Evolutionary conservation across 2,329 filamentous ascomycete genomes (phyloP).

Genomic region (Polytolypa hystricis): DNA sequence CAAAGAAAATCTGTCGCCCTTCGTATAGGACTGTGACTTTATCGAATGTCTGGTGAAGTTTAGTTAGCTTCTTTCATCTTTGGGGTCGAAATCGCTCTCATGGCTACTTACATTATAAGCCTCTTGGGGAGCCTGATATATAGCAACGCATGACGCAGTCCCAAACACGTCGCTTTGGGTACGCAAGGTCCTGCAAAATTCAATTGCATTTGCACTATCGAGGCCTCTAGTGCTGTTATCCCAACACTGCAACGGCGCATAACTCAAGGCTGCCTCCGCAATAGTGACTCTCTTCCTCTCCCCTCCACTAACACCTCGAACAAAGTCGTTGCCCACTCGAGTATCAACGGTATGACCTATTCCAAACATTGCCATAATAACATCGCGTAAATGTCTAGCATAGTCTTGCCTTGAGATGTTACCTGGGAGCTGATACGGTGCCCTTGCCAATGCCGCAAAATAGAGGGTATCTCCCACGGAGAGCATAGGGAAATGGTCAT

Average conservation of each 20-base stretch:
- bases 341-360: slow-evolving; percentile 80
- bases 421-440: slow-evolving; percentile 60
- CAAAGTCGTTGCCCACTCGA: slow-evolving; percentile 71
- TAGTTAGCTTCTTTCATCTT: slow-evolving; percentile 3
- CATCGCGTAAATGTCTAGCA: slow-evolving; percentile 32
- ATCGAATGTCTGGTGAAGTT: slow-evolving; percentile 57
- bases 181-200: slow-evolving; percentile 58
- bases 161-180: slow-evolving; percentile 74
- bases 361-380: slow-evolving; percentile 35
- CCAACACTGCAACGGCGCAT: slow-evolving; percentile 61
- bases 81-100: not conserved
- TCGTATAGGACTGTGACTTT: slow-evolving; percentile 73
- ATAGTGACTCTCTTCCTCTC: slow-evolving; percentile 73
- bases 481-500: slow-evolving; percentile 72
- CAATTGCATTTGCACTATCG: slow-evolving; percentile 55
- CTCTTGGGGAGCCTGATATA: slow-evolving; percentile 76
- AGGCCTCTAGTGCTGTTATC: slow-evolving; percentile 62
- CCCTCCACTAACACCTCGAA: slow-evolving; percentile 69
- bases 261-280: slow-evolving; percentile 69
- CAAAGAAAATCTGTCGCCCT: slow-evolving; percentile 65
- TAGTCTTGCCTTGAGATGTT: slow-evolving; percentile 31
- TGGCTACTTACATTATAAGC: slow-evolving; percentile 46
- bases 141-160: slow-evolving; percentile 69
- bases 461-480: slow-evolving; percentile 78
- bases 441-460: slow-evolving; percentile 76